Conservation (phyloP, 2,329 filamentous ascomycete species). For the Alternaria triticimaculans region DNA sequence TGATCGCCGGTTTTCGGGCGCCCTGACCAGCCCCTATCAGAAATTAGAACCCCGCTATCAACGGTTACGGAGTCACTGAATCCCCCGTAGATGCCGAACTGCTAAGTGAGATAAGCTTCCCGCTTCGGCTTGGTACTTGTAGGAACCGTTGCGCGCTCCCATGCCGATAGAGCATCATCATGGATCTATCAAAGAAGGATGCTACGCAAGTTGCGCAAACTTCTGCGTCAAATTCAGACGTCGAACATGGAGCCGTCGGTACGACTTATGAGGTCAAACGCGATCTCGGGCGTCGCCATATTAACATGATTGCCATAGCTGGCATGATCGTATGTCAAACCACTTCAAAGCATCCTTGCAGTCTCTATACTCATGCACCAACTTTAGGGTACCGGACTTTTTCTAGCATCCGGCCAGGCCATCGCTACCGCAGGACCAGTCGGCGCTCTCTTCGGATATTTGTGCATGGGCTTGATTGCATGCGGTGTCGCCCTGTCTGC, state of each 20-base stretch:
- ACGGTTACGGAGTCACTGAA: neutral
- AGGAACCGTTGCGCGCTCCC: neutral
- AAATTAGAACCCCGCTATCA: neutral
- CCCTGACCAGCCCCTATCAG: neutral
- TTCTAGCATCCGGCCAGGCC: slow-evolving; percentile 61
- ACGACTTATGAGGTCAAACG: slow-evolving; percentile 7
- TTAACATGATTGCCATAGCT: slow-evolving; percentile 23
- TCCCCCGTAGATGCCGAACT: neutral
- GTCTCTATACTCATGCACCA: neutral
- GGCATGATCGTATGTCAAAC: slow-evolving; percentile 8
- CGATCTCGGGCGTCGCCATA: slow-evolving; percentile 13
- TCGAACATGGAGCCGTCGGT: slow-evolving; percentile 1
- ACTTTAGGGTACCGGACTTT: slow-evolving; percentile 55
- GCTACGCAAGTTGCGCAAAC: neutral
- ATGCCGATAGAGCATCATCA: neutral
- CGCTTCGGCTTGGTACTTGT: neutral
- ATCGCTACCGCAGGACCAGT: slow-evolving; percentile 61
- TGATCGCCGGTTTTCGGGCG: neutral
- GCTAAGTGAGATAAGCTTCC: neutral
- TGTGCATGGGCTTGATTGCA: slow-evolving; percentile 58
- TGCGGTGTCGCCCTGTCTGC: slow-evolving; percentile 60
- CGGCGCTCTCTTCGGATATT: slow-evolving; percentile 60
- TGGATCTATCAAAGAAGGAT: neutral
- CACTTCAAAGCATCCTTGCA: neutral
- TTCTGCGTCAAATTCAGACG: slow-evolving; percentile 1